Conservation (phyloP, 306 rosid species). For the Crotalaria pallida region DNA sequence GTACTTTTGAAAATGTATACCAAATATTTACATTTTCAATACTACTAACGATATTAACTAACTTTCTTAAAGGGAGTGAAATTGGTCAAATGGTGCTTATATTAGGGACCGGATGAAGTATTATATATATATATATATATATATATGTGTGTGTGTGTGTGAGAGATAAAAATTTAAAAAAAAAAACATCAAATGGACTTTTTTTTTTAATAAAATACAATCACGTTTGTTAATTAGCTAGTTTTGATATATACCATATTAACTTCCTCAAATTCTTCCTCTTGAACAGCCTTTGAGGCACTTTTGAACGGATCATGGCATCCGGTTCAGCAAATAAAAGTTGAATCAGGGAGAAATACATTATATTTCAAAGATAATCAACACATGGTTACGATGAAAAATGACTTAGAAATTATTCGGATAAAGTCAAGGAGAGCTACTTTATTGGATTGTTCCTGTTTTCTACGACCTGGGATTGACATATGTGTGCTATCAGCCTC, state of each 20-base stretch:
- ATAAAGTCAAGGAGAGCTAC: slow-evolving; percentile 49
- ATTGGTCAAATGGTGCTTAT: too few species aligned
- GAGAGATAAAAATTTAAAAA: too few species aligned
- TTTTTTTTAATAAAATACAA: too few species aligned
- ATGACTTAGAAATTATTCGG: slow-evolving; percentile 33
- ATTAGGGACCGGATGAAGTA: too few species aligned
- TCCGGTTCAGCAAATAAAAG: slow-evolving; percentile 37
- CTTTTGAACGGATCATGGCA: slow-evolving; percentile 52
- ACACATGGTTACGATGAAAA: slow-evolving; percentile 33
- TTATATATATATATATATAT: too few species aligned
- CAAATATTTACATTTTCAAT: too few species aligned
- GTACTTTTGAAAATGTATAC: too few species aligned
- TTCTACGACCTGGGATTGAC: slow-evolving; percentile 58
- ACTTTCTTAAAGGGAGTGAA: too few species aligned
- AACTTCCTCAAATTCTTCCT: background rate
- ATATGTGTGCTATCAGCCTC: slow-evolving; percentile 39
- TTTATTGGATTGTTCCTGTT: slow-evolving; percentile 49
- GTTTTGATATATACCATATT: background rate
- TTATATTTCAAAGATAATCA: slow-evolving; percentile 35
- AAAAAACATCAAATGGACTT: too few species aligned
- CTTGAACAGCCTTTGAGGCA: slow-evolving; percentile 56
- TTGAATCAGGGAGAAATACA: slow-evolving; percentile 41
- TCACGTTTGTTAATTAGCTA: too few species aligned
- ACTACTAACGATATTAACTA: too few species aligned
- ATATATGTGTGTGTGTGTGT: too few species aligned